These are phyloP conservation scores for Macrocystidia cucumis DNA, from an alignment of 1,284 basidiomycete species.

Conservation along the genomic window DNA sequence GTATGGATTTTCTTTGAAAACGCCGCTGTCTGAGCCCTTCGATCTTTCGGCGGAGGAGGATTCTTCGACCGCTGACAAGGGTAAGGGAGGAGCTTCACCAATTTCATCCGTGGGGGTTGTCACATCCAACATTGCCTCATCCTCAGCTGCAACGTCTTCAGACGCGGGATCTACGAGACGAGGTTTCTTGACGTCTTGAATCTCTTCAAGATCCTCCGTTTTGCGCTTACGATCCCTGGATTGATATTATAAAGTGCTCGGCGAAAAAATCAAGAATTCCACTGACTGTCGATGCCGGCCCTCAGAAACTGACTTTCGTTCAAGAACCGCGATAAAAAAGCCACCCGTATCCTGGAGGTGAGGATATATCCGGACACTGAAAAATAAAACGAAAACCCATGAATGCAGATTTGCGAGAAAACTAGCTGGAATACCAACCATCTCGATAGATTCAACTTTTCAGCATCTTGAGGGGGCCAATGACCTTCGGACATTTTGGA, in stretches of 20 bases:
- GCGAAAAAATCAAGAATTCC: background rate
- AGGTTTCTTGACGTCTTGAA: conserved; percentile 40
- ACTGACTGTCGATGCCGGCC: background rate
- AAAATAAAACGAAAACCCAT: background rate
- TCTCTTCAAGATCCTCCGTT: conserved; percentile 30
- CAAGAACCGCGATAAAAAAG: conserved; percentile 92
- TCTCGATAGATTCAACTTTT: conserved; percentile 52
- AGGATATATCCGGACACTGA: conserved; percentile 88
- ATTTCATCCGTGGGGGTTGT: no score
- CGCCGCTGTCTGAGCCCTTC: conserved; percentile 8
- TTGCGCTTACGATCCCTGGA: conserved; percentile 37
- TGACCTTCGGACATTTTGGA: conserved; percentile 63
- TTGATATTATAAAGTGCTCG: background rate
- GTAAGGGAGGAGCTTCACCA: no score
- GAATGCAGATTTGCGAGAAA: background rate
- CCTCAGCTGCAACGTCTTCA: no score
- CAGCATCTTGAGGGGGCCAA: conserved; percentile 73
- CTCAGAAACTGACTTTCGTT: conserved; percentile 28
- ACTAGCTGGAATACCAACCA: conserved; percentile 57
- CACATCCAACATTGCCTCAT: no score
- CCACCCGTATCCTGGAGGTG: conserved; percentile 97
- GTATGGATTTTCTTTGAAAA: conserved; percentile 89
- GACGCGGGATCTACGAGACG: conserved; percentile 18
- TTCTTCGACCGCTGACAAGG: no score
- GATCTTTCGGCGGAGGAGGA: no score